These are phyloP conservation scores for Fragaria iinumae DNA, from an alignment of 306 rosid genomes.

Conservation along the genomic window DNA sequence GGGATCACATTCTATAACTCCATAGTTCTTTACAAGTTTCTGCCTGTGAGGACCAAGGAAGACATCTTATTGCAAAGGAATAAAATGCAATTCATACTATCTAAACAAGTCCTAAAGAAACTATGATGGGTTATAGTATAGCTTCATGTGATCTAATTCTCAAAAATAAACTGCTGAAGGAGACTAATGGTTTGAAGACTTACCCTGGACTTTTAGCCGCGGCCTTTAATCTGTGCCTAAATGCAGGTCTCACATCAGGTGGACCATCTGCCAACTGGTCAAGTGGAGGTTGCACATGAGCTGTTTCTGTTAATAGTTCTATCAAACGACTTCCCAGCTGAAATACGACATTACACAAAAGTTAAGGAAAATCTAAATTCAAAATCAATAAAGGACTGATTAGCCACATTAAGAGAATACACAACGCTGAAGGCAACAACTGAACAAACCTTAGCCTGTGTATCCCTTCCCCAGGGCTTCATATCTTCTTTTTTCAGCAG, in stretches of 20 bases:
- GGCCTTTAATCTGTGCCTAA: conserved; percentile 67
- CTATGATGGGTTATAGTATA: neutral
- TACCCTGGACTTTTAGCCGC: conserved; percentile 54
- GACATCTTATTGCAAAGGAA: conserved; percentile 16
- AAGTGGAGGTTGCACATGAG: conserved; percentile 72
- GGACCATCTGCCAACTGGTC: conserved; percentile 62
- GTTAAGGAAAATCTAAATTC: neutral
- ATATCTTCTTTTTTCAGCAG: conserved; percentile 58
- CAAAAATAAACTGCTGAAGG: neutral
- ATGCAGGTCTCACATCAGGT: conserved; percentile 84
- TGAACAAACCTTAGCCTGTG: conserved; percentile 70
- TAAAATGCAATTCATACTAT: neutral
- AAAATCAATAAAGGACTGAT: neutral
- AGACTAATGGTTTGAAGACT: conserved; percentile 25
- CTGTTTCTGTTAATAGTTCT: conserved; percentile 68
- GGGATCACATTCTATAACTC: conserved; percentile 74
- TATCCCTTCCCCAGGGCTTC: conserved; percentile 70
- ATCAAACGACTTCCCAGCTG: conserved; percentile 81
- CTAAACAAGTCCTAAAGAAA: conserved; percentile 5
- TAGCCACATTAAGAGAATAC: neutral
- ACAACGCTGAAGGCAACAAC: conserved; percentile 8
- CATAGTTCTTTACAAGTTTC: conserved; percentile 71
- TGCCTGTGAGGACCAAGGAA: conserved; percentile 53
- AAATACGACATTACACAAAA: conserved; percentile 32
- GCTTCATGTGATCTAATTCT: neutral